Evolutionary conservation across 83 land plant genomes (phyloP), one percentile per base, ranked within the genome.

Genomic region (Thuja plicata): DNA sequence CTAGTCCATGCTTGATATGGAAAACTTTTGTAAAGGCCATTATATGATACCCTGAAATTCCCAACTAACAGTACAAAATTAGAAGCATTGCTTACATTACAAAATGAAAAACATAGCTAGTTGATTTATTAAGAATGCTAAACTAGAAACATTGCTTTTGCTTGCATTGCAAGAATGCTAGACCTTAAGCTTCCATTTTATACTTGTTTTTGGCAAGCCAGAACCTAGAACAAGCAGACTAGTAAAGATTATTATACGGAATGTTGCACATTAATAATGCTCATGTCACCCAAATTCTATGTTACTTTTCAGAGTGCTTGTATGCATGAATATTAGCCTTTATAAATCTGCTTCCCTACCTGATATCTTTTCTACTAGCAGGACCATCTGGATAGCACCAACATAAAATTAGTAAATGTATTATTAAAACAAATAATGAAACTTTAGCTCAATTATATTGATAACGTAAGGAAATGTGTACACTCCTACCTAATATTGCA

Each of bases 1-100:
- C 86, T 52, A 84, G 86, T 52, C 86, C 86, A 84, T 84, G 86
- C 9, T 84, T 84, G 86, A 84, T 30, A 50, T 32, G 86, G 57
- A 40, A 52, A 48, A 84, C 57, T 52, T 50, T 40, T 84, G 40
- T 84, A 84, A 84, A 84, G 62, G 40, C 86, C 86, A 84, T 45
- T 84, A 40, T 84, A 84, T 84, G 38, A 52, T 50, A 50, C 86
- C 86, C 86, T 84, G 57, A 62, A 84, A 84, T 50, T 84, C 6
- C 37, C 57, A 32, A 52, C 48, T 50, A 52, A 32, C 32, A 50
- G 8, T 84, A 8, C 62, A 84, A 30, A 84, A 50, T 50, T 84
- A 52, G 24, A 84, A 84, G 34, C 24, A 84, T 52, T 30, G 32
- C 15, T 84, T 45, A 54, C 60, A 57, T 84, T 30, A 38, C 62